Percentiles rank a stretch among this genome's conserved stretches.
Conservation (phyloP, 179 eudicot species). For the Beta lomatogona region DNA sequence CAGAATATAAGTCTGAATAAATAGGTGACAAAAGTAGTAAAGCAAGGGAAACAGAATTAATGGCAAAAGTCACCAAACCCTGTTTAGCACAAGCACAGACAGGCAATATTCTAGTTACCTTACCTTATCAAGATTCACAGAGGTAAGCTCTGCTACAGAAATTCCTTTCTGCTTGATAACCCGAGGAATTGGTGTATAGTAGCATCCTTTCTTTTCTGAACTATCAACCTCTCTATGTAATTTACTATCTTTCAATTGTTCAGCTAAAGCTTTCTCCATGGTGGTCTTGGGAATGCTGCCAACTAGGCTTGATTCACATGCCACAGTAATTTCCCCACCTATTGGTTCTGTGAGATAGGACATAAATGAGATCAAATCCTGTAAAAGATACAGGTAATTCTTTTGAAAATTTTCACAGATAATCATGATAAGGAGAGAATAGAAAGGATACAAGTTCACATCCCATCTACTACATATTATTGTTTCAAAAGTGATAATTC, state of each 20-base stretch:
- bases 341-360: slow-evolving; percentile 66
- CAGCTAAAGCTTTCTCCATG: slow-evolving; percentile 70
- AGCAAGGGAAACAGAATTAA: not conserved
- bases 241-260: slow-evolving; percentile 65
- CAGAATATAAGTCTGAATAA: slow-evolving; percentile 62
- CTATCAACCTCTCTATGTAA: slow-evolving; percentile 40
- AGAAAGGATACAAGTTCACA: not conserved
- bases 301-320: slow-evolving; percentile 57
- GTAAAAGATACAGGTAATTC: slow-evolving; percentile 1
- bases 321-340: slow-evolving; percentile 81
- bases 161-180: slow-evolving; percentile 81
- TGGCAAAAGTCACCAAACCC: slow-evolving; percentile 3
- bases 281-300: slow-evolving; percentile 54
- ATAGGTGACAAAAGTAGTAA: not conserved
- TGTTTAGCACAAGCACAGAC: not conserved
- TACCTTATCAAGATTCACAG: slow-evolving; percentile 89
- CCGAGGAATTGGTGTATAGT: slow-evolving; percentile 78
- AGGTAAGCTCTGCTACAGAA: slow-evolving; percentile 67
- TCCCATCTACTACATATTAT: not conserved
- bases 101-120: not conserved
- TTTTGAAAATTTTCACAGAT: not conserved
- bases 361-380: slow-evolving; percentile 13
- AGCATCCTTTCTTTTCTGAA: slow-evolving; percentile 61
- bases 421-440: not conserved
- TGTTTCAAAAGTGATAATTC: not conserved